These are phyloP conservation scores for Trametes coccinea DNA, from an alignment of 768 basidiomycete species.

Conservation along the genomic window DNA sequence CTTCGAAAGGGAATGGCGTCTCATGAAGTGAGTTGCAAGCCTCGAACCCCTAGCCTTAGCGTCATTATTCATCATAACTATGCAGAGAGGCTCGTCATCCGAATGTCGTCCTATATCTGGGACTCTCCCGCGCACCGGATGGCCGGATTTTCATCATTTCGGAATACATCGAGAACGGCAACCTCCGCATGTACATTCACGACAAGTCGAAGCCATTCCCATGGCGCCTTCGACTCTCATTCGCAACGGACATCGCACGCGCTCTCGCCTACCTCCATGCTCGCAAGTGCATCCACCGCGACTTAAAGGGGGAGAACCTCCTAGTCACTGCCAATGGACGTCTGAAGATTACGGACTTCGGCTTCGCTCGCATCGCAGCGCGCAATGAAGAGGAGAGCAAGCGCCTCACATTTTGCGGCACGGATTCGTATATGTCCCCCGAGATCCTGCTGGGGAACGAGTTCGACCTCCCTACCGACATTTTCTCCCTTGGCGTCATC, in stretches of 20 bases:
- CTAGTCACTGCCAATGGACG: constrained; percentile 93
- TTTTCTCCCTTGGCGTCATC: constrained; percentile 91
- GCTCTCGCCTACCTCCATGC: constrained; percentile 98
- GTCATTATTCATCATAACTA: constrained; percentile 1
- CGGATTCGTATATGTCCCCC: constrained; percentile 95
- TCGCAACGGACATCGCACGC: constrained; percentile 91
- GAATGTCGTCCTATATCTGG: constrained; percentile 92
- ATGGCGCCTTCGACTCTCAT: constrained; percentile 91
- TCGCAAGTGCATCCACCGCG: constrained; percentile 83
- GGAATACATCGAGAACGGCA: constrained; percentile 92
- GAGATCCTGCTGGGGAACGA: constrained; percentile 90
- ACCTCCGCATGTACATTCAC: constrained; percentile 88
- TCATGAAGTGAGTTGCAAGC: constrained; percentile 71
- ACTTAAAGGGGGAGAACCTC: constrained; percentile 97
- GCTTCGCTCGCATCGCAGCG: constrained; percentile 93
- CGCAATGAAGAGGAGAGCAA: constrained; percentile 88
- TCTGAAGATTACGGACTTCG: constrained; percentile 98
- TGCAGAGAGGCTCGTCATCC: constrained; percentile 80
- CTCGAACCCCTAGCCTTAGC: background rate
- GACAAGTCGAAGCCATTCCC: constrained; percentile 83
- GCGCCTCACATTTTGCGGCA: constrained; percentile 85
- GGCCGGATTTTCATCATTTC: constrained; percentile 92
- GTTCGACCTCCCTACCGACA: constrained; percentile 92
- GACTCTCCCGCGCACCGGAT: constrained; percentile 81
- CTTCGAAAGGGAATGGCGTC: constrained; percentile 97